Evolutionary conservation across 1,284 basidiomycete genomes (phyloP).

Genomic region (Malassezia pachydermatis): DNA sequence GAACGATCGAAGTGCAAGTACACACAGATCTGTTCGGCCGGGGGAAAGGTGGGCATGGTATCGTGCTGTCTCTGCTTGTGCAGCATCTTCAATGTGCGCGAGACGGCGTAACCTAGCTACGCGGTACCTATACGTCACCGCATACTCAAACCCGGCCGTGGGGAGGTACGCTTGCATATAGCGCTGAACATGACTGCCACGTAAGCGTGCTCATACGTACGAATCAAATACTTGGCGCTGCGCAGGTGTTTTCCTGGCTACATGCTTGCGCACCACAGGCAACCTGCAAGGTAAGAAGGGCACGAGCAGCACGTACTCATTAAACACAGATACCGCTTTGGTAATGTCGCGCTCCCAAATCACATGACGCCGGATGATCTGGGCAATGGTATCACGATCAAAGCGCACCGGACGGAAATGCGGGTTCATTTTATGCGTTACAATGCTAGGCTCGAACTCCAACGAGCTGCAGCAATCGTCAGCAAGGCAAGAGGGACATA

Average conservation of each 20-base stretch:
- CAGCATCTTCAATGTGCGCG: background rate
- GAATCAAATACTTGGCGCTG: conserved; percentile 28
- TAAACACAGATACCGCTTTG: conserved; percentile 33
- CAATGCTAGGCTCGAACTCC: conserved; percentile 44
- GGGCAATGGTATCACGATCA: conserved; percentile 31
- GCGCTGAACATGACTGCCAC: conserved; percentile 30
- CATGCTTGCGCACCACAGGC: conserved; percentile 34
- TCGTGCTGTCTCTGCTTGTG: conserved; percentile 22
- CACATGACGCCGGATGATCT: conserved; percentile 33
- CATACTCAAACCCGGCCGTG: conserved; percentile 43
- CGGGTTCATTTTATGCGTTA: conserved; percentile 48
- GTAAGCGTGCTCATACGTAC: conserved; percentile 8
- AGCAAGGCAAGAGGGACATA: conserved; percentile 16
- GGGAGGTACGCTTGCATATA: conserved; percentile 46
- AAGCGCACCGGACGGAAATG: conserved; percentile 39
- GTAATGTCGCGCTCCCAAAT: conserved; percentile 34
- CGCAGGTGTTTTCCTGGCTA: conserved; percentile 29
- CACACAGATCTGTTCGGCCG: conserved; percentile 80
- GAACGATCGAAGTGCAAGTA: conserved; percentile 67
- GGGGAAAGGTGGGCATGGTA: conserved; percentile 16
- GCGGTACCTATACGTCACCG: conserved; percentile 39
- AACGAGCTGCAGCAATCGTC: conserved; percentile 23
- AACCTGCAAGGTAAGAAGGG: conserved; percentile 20
- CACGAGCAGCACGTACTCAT: conserved; percentile 19
- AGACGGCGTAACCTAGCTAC: conserved; percentile 5